Evolutionary conservation across 108 stramenopile genomes (phyloP).

Genomic region (Fragilariopsis cylindrus): DNA sequence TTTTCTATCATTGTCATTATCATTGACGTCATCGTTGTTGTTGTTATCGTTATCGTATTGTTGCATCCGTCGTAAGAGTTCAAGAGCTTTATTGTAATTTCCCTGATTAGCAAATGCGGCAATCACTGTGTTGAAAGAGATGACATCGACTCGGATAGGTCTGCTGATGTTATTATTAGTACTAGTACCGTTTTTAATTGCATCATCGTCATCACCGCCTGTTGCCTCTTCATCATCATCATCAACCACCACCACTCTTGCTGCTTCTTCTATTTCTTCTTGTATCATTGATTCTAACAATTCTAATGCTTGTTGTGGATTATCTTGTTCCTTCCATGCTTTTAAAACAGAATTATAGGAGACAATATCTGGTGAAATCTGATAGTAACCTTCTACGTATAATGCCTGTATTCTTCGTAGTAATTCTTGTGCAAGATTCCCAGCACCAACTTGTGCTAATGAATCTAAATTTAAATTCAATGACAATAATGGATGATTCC

Average conservation of each 20-base stretch:
- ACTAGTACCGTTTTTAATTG: too few relatives aligned
- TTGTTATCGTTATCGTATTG: not conserved
- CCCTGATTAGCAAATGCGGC: slow-evolving; percentile 46
- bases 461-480: slow-evolving; percentile 77
- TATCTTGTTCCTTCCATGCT: slow-evolving; percentile 55
- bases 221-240: slow-evolving; percentile 23
- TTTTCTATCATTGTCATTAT: slow-evolving; percentile 14
- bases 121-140: slow-evolving; percentile 76
- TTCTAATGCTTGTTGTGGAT: slow-evolving; percentile 40
- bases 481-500: slow-evolving; percentile 53
- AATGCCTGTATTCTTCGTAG: slow-evolving; percentile 63
- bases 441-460: slow-evolving; percentile 62
- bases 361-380: slow-evolving; percentile 55
- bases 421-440: slow-evolving; percentile 63
- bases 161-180: not conserved
- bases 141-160: slow-evolving; percentile 48
- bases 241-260: not conserved
- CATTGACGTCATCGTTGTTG: not conserved
- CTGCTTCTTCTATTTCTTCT: slow-evolving; percentile 1
- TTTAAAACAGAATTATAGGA: slow-evolving; percentile 73
- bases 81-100: slow-evolving; percentile 24
- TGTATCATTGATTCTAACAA: slow-evolving; percentile 38
- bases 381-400: slow-evolving; percentile 73
- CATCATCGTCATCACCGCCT: slow-evolving; percentile 36
- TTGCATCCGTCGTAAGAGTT: slow-evolving; percentile 41